A percentile compares a stretch with the other conserved stretches of the same genome.
phyloP scores from a whole-genome alignment of 768 basidiomycete species.

The Tephrocybe rancida region DNA sequence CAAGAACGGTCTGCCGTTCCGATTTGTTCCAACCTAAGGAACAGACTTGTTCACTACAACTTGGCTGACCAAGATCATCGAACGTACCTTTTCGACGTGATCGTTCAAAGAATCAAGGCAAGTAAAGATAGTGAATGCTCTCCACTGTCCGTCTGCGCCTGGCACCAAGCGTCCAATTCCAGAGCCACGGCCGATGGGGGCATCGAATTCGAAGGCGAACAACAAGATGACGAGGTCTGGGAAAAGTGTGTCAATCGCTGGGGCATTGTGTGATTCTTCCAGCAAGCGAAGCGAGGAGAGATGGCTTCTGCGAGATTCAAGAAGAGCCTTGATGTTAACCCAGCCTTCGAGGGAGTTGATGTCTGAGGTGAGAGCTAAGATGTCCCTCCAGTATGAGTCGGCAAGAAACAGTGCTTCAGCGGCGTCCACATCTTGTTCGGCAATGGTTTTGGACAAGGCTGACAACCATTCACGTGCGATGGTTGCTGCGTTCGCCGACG shows the following conservation, averaged over 20 bases:
- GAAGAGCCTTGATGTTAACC: slow-evolving; percentile 8
- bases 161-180: slow-evolving; percentile 57
- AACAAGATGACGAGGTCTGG: slow-evolving; percentile 10
- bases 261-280: slow-evolving; percentile 7
- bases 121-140: slow-evolving; percentile 55
- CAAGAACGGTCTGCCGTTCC: slow-evolving; percentile 2
- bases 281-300: slow-evolving; percentile 5
- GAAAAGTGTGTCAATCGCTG: slow-evolving; percentile 10
- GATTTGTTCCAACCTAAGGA: slow-evolving; percentile 12
- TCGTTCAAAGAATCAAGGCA: slow-evolving; percentile 49
- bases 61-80: slow-evolving; percentile 28
- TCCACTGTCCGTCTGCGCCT: slow-evolving; percentile 45
- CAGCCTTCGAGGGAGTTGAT: slow-evolving; percentile 14
- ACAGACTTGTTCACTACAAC: background rate
- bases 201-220: slow-evolving; percentile 47
- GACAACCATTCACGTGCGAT: slow-evolving; percentile 23
- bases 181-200: slow-evolving; percentile 41
- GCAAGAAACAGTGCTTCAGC: slow-evolving; percentile 9
- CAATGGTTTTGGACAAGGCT: slow-evolving; percentile 15
- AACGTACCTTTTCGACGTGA: slow-evolving; percentile 37
- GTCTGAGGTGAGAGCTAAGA: slow-evolving; percentile 17
- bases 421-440: background rate
- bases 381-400: slow-evolving; percentile 14
- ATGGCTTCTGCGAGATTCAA: slow-evolving; percentile 1
- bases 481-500: slow-evolving; percentile 3